These are phyloP conservation scores for Citrus medica DNA, from an alignment of 345 rosid genomes.

Conservation along the genomic window DNA sequence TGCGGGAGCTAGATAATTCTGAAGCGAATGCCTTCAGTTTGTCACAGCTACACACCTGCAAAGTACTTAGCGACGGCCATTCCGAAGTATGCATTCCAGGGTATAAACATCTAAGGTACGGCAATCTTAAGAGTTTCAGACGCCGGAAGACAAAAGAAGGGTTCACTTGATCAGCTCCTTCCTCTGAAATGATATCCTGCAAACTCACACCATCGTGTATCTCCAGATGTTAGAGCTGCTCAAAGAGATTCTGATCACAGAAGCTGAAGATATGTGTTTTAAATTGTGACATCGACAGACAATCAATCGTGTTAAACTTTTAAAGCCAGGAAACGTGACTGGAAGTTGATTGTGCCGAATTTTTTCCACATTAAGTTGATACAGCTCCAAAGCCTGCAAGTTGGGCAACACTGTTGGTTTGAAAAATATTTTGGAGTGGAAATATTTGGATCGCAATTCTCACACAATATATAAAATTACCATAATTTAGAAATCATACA, in stretches of 20 bases:
- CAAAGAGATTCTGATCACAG: neutral
- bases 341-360: constrained; percentile 6
- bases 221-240: neutral
- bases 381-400: neutral
- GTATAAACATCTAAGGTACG: constrained; percentile 18
- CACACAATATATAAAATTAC: too few species aligned
- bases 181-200: constrained; percentile 10
- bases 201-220: neutral
- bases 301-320: neutral
- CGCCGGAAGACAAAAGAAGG: constrained; percentile 19
- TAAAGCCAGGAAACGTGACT: neutral
- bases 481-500: too few species aligned
- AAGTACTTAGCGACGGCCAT: constrained; percentile 13
- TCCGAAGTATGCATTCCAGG: constrained; percentile 16
- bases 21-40: neutral
- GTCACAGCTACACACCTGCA: neutral
- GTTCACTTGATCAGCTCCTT: neutral
- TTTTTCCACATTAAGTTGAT: neutral
- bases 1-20: neutral
- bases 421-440: too few species aligned
- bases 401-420: constrained; percentile 9
- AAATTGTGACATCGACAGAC: neutral
- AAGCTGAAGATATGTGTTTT: neutral
- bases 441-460: too few species aligned
- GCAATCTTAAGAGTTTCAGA: neutral